A percentile compares a stretch with the other conserved stretches of the same genome.
Evolutionary conservation across 1,284 basidiomycete genomes (phyloP).

Genomic region (Ustilago curta): DNA sequence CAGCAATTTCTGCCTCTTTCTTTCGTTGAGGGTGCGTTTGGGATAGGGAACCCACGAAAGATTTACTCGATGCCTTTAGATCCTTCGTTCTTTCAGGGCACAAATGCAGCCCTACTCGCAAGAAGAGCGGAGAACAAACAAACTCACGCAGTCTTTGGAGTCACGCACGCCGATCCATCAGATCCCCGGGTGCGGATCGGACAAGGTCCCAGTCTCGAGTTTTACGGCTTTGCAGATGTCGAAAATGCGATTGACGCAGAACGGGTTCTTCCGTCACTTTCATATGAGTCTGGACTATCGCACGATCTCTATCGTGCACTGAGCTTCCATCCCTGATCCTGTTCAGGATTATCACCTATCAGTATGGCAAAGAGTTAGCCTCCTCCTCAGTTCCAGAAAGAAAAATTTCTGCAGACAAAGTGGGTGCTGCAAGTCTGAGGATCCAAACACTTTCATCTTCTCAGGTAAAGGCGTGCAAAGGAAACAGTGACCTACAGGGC

Average conservation of each 20-base stretch:
- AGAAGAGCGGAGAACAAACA: not conserved
- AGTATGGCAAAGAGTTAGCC: too few species aligned
- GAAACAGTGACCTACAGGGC: too few species aligned
- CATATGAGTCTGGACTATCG: too few species aligned
- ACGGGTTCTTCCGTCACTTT: not conserved
- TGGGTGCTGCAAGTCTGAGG: too few species aligned
- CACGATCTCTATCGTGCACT: slow-evolving; percentile 5
- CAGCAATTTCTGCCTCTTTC: not conserved
- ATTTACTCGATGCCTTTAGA: not conserved
- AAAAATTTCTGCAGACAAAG: too few species aligned
- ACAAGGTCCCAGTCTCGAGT: not conserved
- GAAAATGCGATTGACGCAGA: not conserved
- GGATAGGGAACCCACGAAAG: not conserved
- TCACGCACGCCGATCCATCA: not conserved
- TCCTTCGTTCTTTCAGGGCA: not conserved
- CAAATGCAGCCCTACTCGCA: not conserved
- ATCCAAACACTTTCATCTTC: too few species aligned
- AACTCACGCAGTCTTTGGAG: not conserved
- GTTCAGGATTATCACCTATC: too few species aligned
- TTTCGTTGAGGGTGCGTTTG: not conserved
- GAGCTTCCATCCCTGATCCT: not conserved
- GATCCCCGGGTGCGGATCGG: not conserved
- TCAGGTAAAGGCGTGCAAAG: too few species aligned
- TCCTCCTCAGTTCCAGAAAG: too few species aligned
- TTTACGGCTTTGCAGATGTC: slow-evolving; percentile 4